These are phyloP conservation scores for Aureobasidium sp. DNA, from an alignment of 2,329 filamentous ascomycete genomes.

Conservation along the genomic window DNA sequence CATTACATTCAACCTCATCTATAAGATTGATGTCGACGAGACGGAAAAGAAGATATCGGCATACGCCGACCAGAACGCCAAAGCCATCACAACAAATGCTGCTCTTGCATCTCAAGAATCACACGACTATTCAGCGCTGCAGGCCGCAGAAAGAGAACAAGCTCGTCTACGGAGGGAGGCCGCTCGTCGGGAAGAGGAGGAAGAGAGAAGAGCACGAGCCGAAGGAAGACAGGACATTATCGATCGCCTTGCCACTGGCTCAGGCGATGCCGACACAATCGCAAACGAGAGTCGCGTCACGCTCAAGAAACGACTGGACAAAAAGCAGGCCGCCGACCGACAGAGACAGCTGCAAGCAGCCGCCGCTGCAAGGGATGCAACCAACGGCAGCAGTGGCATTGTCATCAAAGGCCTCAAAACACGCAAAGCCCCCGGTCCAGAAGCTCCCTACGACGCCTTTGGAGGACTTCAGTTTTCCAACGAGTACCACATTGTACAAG, in stretches of 20 bases:
- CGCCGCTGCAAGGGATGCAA: constrained; percentile 29
- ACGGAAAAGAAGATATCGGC: constrained; percentile 53
- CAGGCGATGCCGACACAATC: constrained; percentile 52
- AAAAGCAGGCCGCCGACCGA: constrained; percentile 43
- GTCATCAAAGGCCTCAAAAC: constrained; percentile 75
- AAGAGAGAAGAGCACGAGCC: constrained; percentile 58
- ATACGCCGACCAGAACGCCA: constrained; percentile 69
- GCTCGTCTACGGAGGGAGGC: constrained; percentile 56
- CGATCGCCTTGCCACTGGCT: constrained; percentile 58
- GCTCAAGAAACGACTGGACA: constrained; percentile 65
- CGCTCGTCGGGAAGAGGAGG: constrained; percentile 61
- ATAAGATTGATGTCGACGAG: constrained; percentile 60
- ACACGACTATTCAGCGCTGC: constrained; percentile 38
- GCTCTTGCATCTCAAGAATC: constrained; percentile 42
- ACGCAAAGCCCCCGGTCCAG: constrained; percentile 52
- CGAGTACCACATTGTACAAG: constrained; percentile 63
- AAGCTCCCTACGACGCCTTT: constrained; percentile 82
- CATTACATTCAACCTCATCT: constrained; percentile 80
- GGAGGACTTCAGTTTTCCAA: constrained; percentile 61
- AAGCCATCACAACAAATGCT: constrained; percentile 46
- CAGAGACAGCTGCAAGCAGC: constrained; percentile 39
- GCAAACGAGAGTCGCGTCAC: constrained; percentile 53
- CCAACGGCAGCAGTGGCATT: constrained; percentile 34
- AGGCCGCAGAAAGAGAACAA: constrained; percentile 59
- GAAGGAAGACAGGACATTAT: constrained; percentile 63